phyloP scores from a whole-genome alignment of 2,329 filamentous ascomycete genomes.

The Tolypocladium tropicale region DNA sequence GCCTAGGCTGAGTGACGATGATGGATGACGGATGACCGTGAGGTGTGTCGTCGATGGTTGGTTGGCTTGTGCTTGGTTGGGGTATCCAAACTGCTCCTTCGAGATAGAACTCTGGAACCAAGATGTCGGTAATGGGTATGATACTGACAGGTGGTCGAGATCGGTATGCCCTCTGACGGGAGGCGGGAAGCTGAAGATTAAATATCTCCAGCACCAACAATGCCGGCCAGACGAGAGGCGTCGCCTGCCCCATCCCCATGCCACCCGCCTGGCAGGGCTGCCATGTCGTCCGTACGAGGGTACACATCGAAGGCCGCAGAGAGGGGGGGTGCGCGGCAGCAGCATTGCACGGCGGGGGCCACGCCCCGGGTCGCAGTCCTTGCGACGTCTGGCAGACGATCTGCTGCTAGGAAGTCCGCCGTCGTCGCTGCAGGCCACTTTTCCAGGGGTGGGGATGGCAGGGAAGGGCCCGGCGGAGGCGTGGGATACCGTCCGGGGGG shows the following conservation, averaged over 20 bases:
- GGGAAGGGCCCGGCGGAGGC: background rate
- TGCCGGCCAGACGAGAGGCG: slow-evolving; percentile 1
- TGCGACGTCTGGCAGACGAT: slow-evolving; percentile 1
- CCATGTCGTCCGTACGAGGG: background rate
- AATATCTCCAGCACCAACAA: slow-evolving; percentile 15
- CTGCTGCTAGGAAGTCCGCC: background rate
- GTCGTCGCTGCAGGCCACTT: background rate
- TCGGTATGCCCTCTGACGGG: slow-evolving; percentile 9
- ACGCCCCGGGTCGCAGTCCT: background rate
- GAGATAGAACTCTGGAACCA: background rate
- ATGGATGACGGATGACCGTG: background rate
- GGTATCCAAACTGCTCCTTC: background rate
- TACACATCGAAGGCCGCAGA: background rate
- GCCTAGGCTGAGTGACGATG: background rate
- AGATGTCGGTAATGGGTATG: background rate
- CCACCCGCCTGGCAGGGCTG: slow-evolving; percentile 4
- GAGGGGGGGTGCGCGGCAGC: slow-evolving; percentile 2
- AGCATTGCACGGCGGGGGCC: slow-evolving; percentile 2
- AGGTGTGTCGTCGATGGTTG: background rate
- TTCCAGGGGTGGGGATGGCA: slow-evolving; percentile 1
- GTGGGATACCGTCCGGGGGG: background rate
- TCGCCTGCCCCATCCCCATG: background rate
- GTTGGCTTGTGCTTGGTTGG: background rate
- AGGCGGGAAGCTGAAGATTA: slow-evolving; percentile 16
- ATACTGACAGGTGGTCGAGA: background rate